These are phyloP conservation scores for Alectoria sarmentosa DNA, from an alignment of 495 filamentous ascomycete species.

Conservation along the genomic window DNA sequence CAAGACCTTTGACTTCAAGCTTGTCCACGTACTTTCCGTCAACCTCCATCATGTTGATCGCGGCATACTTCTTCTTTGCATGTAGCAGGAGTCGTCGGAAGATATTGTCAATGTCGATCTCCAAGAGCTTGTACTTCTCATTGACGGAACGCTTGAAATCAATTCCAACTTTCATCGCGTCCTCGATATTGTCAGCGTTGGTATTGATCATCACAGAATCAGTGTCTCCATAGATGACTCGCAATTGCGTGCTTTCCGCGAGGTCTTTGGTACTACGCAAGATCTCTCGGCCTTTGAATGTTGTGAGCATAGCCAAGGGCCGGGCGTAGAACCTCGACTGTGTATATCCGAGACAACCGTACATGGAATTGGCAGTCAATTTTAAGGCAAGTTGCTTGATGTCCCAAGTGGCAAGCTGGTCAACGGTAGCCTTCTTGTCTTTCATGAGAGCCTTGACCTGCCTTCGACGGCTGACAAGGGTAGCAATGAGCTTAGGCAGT, in stretches of 20 bases:
- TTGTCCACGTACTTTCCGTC: slow-evolving; percentile 89
- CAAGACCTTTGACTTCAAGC: slow-evolving; percentile 95
- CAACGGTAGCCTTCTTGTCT: slow-evolving; percentile 73
- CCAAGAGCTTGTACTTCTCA: slow-evolving; percentile 78
- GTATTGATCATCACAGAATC: slow-evolving; percentile 99
- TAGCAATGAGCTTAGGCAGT: slow-evolving; percentile 82
- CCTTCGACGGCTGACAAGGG: slow-evolving; percentile 76
- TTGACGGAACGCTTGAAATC: slow-evolving; percentile 79
- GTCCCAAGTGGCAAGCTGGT: slow-evolving; percentile 92
- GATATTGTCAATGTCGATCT: slow-evolving; percentile 97
- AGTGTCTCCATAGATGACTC: slow-evolving; percentile 97
- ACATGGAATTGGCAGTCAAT: slow-evolving; percentile 98
- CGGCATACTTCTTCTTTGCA: slow-evolving; percentile 99
- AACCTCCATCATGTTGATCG: slow-evolving; percentile 83
- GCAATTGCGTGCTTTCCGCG: slow-evolving; percentile 77
- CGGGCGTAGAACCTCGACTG: slow-evolving; percentile 95
- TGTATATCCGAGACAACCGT: slow-evolving; percentile 93
- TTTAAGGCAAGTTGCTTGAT: slow-evolving; percentile 96
- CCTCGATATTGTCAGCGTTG: slow-evolving; percentile 86
- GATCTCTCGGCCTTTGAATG: slow-evolving; percentile 96
- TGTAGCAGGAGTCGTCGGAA: slow-evolving; percentile 90
- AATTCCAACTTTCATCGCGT: slow-evolving; percentile 80
- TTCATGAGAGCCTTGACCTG: slow-evolving; percentile 97
- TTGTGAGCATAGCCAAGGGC: slow-evolving; percentile 90
- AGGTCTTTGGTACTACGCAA: slow-evolving; percentile 89